Conservation (phyloP, 208 protist genomes). For the Trypanosoma vivax region DNA sequence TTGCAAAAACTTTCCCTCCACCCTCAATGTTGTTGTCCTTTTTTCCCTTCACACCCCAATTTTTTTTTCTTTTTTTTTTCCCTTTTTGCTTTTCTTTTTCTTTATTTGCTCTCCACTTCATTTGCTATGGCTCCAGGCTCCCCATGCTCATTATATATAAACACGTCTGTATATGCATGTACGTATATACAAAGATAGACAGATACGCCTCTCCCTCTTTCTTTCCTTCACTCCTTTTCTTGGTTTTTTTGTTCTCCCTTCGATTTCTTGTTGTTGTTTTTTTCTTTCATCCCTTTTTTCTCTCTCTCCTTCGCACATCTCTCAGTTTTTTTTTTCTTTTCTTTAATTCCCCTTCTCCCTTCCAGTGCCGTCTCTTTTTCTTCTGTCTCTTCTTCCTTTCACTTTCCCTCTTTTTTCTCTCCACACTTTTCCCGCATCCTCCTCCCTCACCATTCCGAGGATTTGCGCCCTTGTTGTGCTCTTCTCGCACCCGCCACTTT, state of each 20-base stretch:
- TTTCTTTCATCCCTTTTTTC: not conserved
- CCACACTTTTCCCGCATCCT: constrained; percentile 7
- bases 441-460: constrained; percentile 2
- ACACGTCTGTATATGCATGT: not conserved
- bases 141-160: not conserved
- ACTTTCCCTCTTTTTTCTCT: constrained; percentile 17
- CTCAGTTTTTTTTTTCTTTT: constrained; percentile 4
- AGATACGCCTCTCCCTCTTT: not conserved
- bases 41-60: not conserved
- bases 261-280: constrained; percentile 7
- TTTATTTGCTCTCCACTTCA: not conserved
- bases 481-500: too few species aligned
- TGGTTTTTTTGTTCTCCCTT: not conserved
- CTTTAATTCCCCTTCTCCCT: constrained; percentile 3
- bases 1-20: too few species aligned
- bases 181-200: not conserved
- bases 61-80: constrained; percentile 7
- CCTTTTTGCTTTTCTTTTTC: constrained; percentile 3
- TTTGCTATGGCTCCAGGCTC: not conserved
- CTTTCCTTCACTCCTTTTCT: not conserved
- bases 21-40: not conserved
- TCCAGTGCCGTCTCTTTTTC: constrained; percentile 7
- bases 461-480: not conserved
- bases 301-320: not conserved
- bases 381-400: not conserved